phyloP scores from a whole-genome alignment of 768 basidiomycete genomes.

The Scleroderma citrinum region DNA sequence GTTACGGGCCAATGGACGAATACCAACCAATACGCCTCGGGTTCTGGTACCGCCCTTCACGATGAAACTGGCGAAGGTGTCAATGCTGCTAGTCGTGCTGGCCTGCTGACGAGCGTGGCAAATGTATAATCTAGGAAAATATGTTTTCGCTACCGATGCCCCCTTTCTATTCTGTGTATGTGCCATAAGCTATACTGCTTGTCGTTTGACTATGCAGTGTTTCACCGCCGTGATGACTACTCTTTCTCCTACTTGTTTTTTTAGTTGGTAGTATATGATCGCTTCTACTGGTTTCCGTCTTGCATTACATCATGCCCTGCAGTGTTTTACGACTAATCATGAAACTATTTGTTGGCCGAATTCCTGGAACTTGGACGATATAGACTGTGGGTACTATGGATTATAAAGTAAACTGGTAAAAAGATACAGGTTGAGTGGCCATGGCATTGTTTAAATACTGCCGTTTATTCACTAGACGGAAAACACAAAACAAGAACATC shows the following conservation, averaged over 20 bases:
- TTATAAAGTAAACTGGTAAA: neutral
- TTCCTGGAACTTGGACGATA: too few species aligned
- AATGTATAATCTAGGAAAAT: conserved; percentile 14
- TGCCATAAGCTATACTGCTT: neutral
- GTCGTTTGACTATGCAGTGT: too few species aligned
- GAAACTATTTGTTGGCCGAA: too few species aligned
- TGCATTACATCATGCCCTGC: too few species aligned
- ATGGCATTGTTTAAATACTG: conserved; percentile 9
- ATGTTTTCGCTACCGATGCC: neutral
- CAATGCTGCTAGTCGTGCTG: conserved; percentile 20
- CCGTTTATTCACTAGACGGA: conserved; percentile 6
- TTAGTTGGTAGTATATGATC: neutral
- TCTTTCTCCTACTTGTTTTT: neutral
- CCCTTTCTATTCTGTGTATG: neutral
- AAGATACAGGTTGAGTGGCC: conserved; percentile 11
- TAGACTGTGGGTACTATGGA: neutral
- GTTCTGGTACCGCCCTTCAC: conserved; percentile 13
- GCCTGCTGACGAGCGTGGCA: conserved; percentile 18
- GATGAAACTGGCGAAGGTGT: conserved; percentile 22
- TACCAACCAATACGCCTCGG: conserved; percentile 17
- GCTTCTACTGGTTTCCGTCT: neutral
- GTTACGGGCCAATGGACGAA: conserved; percentile 43
- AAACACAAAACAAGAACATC: conserved; percentile 29
- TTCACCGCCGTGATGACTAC: too few species aligned
- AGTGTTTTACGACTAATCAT: too few species aligned